Evolutionary conservation across 306 rosid species (phyloP).

Genomic region (Gillenia trifoliata): DNA sequence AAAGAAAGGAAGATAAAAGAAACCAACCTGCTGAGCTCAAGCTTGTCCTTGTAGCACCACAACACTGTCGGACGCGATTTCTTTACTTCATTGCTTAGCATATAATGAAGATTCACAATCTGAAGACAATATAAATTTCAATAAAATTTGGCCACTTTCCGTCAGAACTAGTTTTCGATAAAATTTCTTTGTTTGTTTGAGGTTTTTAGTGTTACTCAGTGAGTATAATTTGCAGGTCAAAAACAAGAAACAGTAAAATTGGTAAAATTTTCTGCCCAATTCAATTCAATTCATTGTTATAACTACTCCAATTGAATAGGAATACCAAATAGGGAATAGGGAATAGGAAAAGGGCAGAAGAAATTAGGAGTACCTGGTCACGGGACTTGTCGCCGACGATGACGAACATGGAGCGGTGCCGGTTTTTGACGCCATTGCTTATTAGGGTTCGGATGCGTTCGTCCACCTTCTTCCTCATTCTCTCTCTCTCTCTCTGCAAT

Average conservation of each 20-base stretch:
- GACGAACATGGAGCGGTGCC: conserved; percentile 83
- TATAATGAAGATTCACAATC: conserved; percentile 88
- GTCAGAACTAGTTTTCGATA: background rate
- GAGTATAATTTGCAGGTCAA: background rate
- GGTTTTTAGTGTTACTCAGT: background rate
- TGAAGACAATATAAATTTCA: conserved; percentile 16
- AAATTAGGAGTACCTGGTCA: conserved; percentile 48
- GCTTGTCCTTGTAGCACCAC: conserved; percentile 95
- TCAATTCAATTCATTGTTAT: background rate
- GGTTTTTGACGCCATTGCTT: conserved; percentile 80
- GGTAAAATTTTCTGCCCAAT: background rate
- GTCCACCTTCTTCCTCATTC: conserved; percentile 93
- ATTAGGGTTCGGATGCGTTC: conserved; percentile 88
- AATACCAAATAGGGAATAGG: background rate
- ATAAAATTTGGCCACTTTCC: background rate
- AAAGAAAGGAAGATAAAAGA: background rate
- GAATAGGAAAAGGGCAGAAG: background rate
- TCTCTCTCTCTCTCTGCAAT: background rate
- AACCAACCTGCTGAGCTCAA: conserved; percentile 81
- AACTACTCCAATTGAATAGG: background rate
- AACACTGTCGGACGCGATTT: conserved; percentile 72
- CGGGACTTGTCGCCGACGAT: conserved; percentile 94
- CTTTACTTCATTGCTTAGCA: conserved; percentile 75
- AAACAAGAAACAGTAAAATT: background rate
- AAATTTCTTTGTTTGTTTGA: background rate